phyloP scores from a whole-genome alignment of 2,329 filamentous ascomycete genomes.

The Cladophialophora yegresii region DNA sequence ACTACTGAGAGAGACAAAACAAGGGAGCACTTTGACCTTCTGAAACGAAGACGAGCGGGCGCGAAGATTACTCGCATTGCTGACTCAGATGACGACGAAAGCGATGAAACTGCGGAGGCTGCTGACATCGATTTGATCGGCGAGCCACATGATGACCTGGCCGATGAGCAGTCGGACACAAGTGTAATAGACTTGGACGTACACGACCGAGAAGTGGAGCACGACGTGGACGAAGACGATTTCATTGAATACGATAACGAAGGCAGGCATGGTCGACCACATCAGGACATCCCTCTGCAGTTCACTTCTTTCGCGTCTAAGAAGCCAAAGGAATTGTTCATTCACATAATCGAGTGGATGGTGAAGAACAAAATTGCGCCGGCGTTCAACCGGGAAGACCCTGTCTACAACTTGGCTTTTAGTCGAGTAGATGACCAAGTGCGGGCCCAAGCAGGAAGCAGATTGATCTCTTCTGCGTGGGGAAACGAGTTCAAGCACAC shows the following conservation, averaged over 20 bases:
- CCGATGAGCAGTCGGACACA: conserved; percentile 16
- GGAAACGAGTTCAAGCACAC: conserved; percentile 65
- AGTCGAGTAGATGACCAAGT: conserved; percentile 72
- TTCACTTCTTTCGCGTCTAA: conserved; percentile 68
- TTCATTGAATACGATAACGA: conserved; percentile 66
- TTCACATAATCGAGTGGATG: conserved; percentile 75
- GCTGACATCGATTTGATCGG: conserved; percentile 34
- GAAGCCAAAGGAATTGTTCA: conserved; percentile 71
- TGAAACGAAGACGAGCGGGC: conserved; percentile 49
- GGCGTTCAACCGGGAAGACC: conserved; percentile 63
- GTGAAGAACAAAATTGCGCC: conserved; percentile 77
- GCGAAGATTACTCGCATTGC: conserved; percentile 40
- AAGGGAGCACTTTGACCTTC: conserved; percentile 47
- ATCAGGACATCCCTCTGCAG: conserved; percentile 64
- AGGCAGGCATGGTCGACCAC: conserved; percentile 58
- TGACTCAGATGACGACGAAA: conserved; percentile 38
- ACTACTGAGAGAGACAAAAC: conserved; percentile 45
- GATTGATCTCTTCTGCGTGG: conserved; percentile 73
- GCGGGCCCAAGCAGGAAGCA: conserved; percentile 66
- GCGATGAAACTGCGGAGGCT: conserved; percentile 33
- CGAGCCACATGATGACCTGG: conserved; percentile 9
- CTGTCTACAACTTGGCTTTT: conserved; percentile 69
- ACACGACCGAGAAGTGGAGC: conserved; percentile 27
- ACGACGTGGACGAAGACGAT: conserved; percentile 59
- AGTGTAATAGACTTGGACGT: conserved; percentile 28